Evolutionary conservation across 768 basidiomycete genomes (phyloP).

Genomic region (Pleurotus tuber-regium): DNA sequence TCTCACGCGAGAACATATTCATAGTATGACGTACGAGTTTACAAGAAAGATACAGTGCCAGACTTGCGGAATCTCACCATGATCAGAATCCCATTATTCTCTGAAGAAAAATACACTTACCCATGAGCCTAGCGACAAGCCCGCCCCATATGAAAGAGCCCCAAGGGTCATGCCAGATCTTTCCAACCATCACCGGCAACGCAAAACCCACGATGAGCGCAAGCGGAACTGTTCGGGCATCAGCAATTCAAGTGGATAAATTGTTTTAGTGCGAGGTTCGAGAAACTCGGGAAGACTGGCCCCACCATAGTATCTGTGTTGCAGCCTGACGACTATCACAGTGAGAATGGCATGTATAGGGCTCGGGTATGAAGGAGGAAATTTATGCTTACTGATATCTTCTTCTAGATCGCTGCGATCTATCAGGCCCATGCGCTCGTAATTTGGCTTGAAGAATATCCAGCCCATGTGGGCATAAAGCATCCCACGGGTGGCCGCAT

Average conservation of each 20-base stretch:
- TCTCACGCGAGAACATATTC: slow-evolving; percentile 11
- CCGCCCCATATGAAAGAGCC: slow-evolving; percentile 75
- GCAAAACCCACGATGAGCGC: slow-evolving; percentile 60
- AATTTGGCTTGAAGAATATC: slow-evolving; percentile 78
- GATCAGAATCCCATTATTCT: not conserved
- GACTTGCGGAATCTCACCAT: slow-evolving; percentile 30
- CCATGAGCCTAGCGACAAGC: slow-evolving; percentile 57
- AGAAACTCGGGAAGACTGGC: not conserved
- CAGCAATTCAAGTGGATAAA: not conserved
- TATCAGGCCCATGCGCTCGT: slow-evolving; percentile 58
- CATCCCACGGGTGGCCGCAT: slow-evolving; percentile 71
- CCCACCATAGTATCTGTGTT: slow-evolving; percentile 66
- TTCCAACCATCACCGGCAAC: slow-evolving; percentile 54
- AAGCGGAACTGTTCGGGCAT: slow-evolving; percentile 43
- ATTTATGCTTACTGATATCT: slow-evolving; percentile 57
- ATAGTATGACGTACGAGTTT: slow-evolving; percentile 53
- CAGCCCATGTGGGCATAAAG: slow-evolving; percentile 82
- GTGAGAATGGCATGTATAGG: not conserved
- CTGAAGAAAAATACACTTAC: slow-evolving; percentile 33
- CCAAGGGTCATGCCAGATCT: slow-evolving; percentile 53
- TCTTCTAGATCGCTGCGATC: slow-evolving; percentile 66
- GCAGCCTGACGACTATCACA: slow-evolving; percentile 58
- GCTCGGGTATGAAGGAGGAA: not conserved
- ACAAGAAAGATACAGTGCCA: slow-evolving; percentile 75
- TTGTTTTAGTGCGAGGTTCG: not conserved